These are phyloP conservation scores for Priceomyces haplophilus DNA, from an alignment of 805 yeast species.

Conservation along the genomic window DNA sequence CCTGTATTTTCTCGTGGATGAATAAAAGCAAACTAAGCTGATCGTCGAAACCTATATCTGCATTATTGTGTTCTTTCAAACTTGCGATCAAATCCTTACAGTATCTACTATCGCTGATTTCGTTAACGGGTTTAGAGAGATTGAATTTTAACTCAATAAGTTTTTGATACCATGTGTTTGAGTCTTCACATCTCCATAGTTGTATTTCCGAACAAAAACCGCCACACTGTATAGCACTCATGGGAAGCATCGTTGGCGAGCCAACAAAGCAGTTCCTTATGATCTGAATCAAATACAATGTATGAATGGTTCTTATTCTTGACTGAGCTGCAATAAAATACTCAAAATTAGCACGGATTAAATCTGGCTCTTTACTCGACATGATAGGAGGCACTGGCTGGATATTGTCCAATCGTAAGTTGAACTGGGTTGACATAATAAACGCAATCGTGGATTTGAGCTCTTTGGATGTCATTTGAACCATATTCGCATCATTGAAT, in stretches of 20 bases:
- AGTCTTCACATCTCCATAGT: constrained; percentile 54
- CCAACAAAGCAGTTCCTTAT: constrained; percentile 47
- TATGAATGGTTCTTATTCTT: constrained; percentile 52
- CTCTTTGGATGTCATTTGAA: constrained; percentile 50
- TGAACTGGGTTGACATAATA: constrained; percentile 50
- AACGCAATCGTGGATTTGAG: constrained; percentile 53
- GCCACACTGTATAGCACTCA: constrained; percentile 56
- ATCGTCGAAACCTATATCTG: constrained; percentile 46
- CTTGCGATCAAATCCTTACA: constrained; percentile 46
- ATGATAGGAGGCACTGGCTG: constrained; percentile 38
- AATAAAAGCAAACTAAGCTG: constrained; percentile 57
- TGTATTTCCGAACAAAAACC: constrained; percentile 58
- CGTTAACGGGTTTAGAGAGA: constrained; percentile 33
- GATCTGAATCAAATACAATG: constrained; percentile 48
- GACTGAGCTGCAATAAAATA: constrained; percentile 55
- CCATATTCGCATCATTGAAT: constrained; percentile 50
- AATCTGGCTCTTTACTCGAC: constrained; percentile 19
- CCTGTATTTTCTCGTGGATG: constrained; percentile 63
- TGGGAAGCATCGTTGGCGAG: constrained; percentile 35
- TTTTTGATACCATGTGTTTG: constrained; percentile 49
- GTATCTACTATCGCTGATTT: constrained; percentile 54
- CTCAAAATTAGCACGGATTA: constrained; percentile 43
- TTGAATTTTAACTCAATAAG: constrained; percentile 5
- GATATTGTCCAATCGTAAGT: constrained; percentile 46
- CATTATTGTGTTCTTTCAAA: constrained; percentile 39